Base-by-base conservation (phyloP, 2,329 filamentous ascomycete genomes). In the Sclerotinia spermophila region DNA sequence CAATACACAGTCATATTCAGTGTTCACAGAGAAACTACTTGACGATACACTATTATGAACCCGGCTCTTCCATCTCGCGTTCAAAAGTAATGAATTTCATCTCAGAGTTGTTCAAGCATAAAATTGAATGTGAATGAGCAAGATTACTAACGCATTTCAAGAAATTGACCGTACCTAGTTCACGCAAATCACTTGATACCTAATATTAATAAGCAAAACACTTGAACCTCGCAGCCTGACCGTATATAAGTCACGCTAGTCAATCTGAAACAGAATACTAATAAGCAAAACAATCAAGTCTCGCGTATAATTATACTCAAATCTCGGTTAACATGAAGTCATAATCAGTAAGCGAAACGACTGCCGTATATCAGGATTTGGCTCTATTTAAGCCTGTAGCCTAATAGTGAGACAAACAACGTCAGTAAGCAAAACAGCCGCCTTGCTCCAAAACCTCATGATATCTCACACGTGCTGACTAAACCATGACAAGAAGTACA, bases 401-500 rank as follows among this genome's bases (percentile, higher is more conserved):
- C 48, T 51, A 51, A n/a, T n/a, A 51, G 24, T 27, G 0, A 15
- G 48, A 27, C 48, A 27, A 51, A 51, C 48, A 27, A 51, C 2
- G 3, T 27, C 24, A 6, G 48, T 51, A 51, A 51, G 48, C 11
- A 27, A 17, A n/a, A 53, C 48, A 27, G n/a, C n/a, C 15, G 27
- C 5, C 5, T 17, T 27, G 5, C 6, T 17, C n/a, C 27, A n/a
- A 27, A 2, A 5, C 27, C n/a, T 53, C 13, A 17, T n/a, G 1
- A 53, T 53, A 7, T 27, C 48, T 53, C n/a, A n/a, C 48, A 1
- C n/a, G n/a, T 13, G 48, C 48, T 53, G 48, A 53, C 13, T 27
- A 13, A 27, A 17, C 13, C n/a, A n/a, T n/a, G n/a, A n/a, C n/a
- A n/a, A n/a, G n/a, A 7, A 2, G 2, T 53, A 7, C 0, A 27